phyloP scores from a whole-genome alignment of 2,329 filamentous ascomycete genomes.

The Trichoderma hamatum region DNA sequence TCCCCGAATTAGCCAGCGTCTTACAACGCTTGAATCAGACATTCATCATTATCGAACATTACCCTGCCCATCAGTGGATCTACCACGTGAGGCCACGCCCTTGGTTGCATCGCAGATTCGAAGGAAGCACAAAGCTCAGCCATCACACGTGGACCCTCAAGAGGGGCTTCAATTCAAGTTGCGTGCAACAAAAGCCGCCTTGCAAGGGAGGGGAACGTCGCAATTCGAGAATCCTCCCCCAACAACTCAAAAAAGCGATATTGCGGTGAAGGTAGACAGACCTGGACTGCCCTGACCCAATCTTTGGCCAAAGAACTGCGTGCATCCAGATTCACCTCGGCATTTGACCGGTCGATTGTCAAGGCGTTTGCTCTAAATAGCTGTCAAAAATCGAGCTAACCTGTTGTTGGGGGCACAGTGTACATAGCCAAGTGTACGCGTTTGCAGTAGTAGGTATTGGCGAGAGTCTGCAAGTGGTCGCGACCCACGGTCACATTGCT shows the following conservation, averaged over 20 bases:
- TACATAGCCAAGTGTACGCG: background rate
- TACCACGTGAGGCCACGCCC: conserved; percentile 31
- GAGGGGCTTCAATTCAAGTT: conserved; percentile 20
- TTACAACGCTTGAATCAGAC: conserved; percentile 7
- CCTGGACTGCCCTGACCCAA: background rate
- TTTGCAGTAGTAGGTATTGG: background rate
- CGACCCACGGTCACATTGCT: background rate
- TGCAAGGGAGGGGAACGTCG: conserved; percentile 15
- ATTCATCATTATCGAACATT: conserved; percentile 22
- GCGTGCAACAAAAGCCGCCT: conserved; percentile 16
- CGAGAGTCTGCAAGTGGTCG: conserved; percentile 21
- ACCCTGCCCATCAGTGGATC: conserved; percentile 32
- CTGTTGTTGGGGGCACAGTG: conserved; percentile 17
- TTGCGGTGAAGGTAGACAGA: conserved; percentile 23
- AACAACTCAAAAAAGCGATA: background rate
- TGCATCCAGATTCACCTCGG: conserved; percentile 22
- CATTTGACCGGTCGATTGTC: conserved; percentile 22
- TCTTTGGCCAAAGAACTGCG: background rate
- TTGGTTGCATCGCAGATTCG: conserved; percentile 27
- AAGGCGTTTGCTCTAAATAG: conserved; percentile 3
- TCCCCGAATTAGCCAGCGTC: conserved; percentile 8
- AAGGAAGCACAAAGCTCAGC: conserved; percentile 27
- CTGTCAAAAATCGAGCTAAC: conserved; percentile 20
- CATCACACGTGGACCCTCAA: conserved; percentile 31
- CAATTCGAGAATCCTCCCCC: conserved; percentile 12